Evolutionary conservation across 2,329 filamentous ascomycete species (phyloP), one percentile per base, ranked within the genome.

Genomic region (Scolecobasidium constrictum): DNA sequence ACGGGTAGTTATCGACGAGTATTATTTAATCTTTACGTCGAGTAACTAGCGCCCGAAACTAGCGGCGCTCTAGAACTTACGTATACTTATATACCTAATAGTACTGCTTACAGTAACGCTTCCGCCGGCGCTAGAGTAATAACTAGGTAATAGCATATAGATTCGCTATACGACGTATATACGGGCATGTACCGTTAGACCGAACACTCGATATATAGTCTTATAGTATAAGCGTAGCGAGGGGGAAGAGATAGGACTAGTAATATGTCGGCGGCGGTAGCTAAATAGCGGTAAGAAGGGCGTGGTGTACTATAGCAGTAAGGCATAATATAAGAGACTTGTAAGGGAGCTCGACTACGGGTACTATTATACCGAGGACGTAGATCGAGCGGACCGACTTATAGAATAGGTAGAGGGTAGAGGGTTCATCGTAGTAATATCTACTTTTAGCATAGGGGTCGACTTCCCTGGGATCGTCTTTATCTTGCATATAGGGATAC

Each of bases 401-500:
- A 1, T 46, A 22, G 15, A 9, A 34, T 53, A 22, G 47, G 9
- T 47, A 28, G 23, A 47, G 15, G 2, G 46, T 15, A 28, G 43
- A 3, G 45, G 42, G 20, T 19, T 53, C 6, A 53, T 54, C 11
- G 26, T 54, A 12, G 52, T 47, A 19, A 55, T 40, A 9, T 51
- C 42, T 6, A 45, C 46, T 16, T 35, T 55, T 17, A 45, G 45
- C 5, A 53, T 38, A 11, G 42, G 47, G 3, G 45, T 55, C 11
- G 44, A 55, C 42, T 52, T 47, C 33, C 23, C 22, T n/a, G 44
- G 43, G 4, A 51, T 55, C 41, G 26, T 47, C 23, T 46, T 42
- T 15, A 46, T 48, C 21, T 18, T 49, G 22, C 42, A 49, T 23
- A 36, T 48, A 26, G 42, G 34, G 21, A 47, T 48, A 28, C 40